Conservation (phyloP, 371 early-diverging fungal species). For the Coemansia sp. region DNA sequence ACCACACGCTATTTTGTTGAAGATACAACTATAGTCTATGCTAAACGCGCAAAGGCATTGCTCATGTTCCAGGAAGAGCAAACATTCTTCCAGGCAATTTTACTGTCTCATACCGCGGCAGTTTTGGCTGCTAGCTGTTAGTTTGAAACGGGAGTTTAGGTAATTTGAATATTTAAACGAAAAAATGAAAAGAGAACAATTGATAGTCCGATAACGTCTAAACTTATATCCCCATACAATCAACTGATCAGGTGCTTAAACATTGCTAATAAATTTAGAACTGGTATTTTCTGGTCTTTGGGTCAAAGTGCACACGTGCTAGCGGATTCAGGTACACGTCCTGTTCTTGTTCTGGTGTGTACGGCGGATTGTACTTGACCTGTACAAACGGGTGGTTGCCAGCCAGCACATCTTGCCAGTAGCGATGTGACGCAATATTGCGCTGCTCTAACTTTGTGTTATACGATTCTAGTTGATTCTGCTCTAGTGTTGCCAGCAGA, state of each 20-base stretch:
- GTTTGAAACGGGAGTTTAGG: too few species aligned
- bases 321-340: conserved; percentile 60
- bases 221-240: too few species aligned
- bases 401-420: conserved; percentile 86
- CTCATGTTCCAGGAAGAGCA: conserved; percentile 3
- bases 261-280: neutral
- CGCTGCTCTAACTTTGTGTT: conserved; percentile 65
- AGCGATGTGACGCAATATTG: conserved; percentile 77
- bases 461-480: conserved; percentile 69
- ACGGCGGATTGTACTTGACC: conserved; percentile 85
- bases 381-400: conserved; percentile 80
- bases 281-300: conserved; percentile 2
- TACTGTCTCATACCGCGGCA: neutral
- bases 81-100: conserved; percentile 6
- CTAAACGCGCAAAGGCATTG: neutral
- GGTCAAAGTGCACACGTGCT: conserved; percentile 46
- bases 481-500: conserved; percentile 71
- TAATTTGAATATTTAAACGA: too few species aligned
- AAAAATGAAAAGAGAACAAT: too few species aligned
- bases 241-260: too few species aligned
- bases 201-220: too few species aligned
- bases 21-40: too few species aligned
- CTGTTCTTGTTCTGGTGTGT: conserved; percentile 78
- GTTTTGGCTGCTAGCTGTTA: conserved; percentile 8
- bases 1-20: neutral